Percentiles rank a stretch among this genome's conserved stretches.
Evolutionary conservation across 371 early-diverging fungal genomes (phyloP).

Genomic region (Mucor racemosus): DNA sequence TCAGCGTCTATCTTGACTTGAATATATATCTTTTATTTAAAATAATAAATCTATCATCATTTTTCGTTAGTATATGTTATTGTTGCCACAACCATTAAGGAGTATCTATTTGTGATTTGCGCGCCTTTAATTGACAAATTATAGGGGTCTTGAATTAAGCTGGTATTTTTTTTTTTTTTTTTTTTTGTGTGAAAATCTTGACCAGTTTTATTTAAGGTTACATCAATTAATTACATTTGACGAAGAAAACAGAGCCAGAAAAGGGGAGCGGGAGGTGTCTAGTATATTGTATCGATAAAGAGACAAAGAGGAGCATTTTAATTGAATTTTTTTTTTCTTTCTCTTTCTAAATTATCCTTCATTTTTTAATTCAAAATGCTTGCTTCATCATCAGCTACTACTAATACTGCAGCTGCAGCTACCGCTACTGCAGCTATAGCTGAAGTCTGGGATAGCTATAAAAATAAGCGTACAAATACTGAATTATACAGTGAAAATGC

Average conservation of each 20-base stretch:
- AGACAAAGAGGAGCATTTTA: background rate
- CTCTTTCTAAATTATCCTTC: background rate
- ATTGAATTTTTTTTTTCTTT: background rate
- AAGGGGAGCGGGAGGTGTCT: background rate
- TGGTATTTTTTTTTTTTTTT: background rate
- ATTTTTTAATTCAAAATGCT: constrained; percentile 14
- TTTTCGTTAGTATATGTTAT: background rate
- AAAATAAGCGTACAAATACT: constrained; percentile 38
- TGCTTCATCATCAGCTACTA: constrained; percentile 1
- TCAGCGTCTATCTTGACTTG: background rate
- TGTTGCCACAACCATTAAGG: background rate
- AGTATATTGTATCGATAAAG: background rate
- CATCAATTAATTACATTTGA: constrained; percentile 3
- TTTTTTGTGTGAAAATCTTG: constrained; percentile 1
- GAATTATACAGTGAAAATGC: constrained; percentile 47
- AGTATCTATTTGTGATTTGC: background rate
- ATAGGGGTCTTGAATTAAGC: background rate
- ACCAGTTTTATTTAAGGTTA: constrained; percentile 3
- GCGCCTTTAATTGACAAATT: constrained; percentile 1
- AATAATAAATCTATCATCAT: background rate
- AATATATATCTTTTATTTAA: background rate
- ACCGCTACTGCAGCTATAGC: constrained; percentile 3
- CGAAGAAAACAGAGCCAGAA: background rate
- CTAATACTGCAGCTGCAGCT: constrained; percentile 17
- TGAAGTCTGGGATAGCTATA: constrained; percentile 39